Base-by-base conservation (phyloP, 345 rosid genomes). In the Sonneratia alba region DNA sequence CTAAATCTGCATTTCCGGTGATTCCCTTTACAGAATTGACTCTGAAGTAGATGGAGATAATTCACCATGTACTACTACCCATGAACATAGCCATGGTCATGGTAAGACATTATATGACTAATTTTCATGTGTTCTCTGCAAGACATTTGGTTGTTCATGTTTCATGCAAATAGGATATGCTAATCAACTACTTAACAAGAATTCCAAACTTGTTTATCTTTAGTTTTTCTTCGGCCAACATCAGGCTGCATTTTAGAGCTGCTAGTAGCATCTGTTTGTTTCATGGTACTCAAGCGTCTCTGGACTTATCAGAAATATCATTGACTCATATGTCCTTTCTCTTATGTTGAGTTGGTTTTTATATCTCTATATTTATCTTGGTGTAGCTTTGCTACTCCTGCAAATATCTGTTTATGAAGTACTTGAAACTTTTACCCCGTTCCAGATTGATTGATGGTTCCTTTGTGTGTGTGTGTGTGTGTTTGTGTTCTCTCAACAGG, bases 1-100 rank as follows among this genome's bases (percentile, higher is more conserved):
- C 36, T 22, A 27, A 40, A 67, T n/a, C 70, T 42, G 37, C 48
- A 21, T 18, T 36, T 1, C 7, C 4, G 11, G 19, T 64, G 67
- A 38, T 66, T 64, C 36, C 64, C 69, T 80, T 76, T 75, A 57
- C 87, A 90, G 96, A 77, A 82, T 87, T 66, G 90, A 88, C 68
- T 78, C 90, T 74, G 89, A 82, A 79, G 87, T 88, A 70, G 76
- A 69, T 15, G 55, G 65, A 36, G 85, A 83, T 24, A 68, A 62
- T 80, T 75, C 83, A 38, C 72, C 77, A 67, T 72, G 83, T 73
- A 68, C 48, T 14, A 65, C 76, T 34, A 27, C 32, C 32, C 84
- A 82, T 75, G 75, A 83, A 36, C 82, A 79, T 74, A 71, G 69
- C 70, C 74, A 36, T 16, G 75, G 68, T 8, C 82, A 83, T 72